Evolutionary conservation across 441 rosid genomes (phyloP).

Genomic region (Pelargonium fulgidum): DNA sequence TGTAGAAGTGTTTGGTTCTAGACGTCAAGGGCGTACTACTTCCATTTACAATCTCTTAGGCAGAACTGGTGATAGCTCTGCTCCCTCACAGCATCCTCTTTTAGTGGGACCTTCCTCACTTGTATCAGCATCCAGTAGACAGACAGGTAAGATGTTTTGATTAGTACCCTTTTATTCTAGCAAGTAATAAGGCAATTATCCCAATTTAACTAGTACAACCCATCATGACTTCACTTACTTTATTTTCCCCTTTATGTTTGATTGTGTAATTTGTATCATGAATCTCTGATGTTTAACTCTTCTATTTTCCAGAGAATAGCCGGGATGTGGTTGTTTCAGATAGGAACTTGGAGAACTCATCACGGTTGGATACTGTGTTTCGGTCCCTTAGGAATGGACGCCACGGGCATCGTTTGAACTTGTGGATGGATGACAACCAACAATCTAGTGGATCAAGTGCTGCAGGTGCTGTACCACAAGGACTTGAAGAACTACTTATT

Average conservation of each 20-base stretch:
- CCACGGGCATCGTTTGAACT: conserved; percentile 79
- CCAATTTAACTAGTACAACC: not conserved
- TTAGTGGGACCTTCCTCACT: conserved; percentile 56
- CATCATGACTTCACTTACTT: not conserved
- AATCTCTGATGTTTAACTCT: conserved; percentile 17
- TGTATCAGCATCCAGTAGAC: conserved; percentile 42
- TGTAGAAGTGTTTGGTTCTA: conserved; percentile 93
- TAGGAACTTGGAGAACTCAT: conserved; percentile 49
- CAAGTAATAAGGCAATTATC: not conserved
- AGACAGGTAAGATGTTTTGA: conserved; percentile 44
- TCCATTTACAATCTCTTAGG: conserved; percentile 95
- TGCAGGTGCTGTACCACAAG: conserved; percentile 65
- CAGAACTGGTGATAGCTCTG: conserved; percentile 58
- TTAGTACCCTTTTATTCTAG: not conserved
- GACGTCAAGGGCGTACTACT: conserved; percentile 92
- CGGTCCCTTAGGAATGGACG: conserved; percentile 91
- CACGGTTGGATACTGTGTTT: conserved; percentile 74
- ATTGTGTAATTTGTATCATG: conserved; percentile 11
- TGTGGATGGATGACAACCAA: conserved; percentile 92
- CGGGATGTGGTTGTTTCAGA: conserved; percentile 44
- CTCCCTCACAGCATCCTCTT: conserved; percentile 86
- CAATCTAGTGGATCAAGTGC: conserved; percentile 71
- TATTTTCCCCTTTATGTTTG: not conserved
- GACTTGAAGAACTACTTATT: conserved; percentile 90
- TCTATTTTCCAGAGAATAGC: conserved; percentile 39